These are phyloP conservation scores for Fusarium haematococcum DNA, from an alignment of 2,329 filamentous ascomycete genomes.

Conservation along the genomic window DNA sequence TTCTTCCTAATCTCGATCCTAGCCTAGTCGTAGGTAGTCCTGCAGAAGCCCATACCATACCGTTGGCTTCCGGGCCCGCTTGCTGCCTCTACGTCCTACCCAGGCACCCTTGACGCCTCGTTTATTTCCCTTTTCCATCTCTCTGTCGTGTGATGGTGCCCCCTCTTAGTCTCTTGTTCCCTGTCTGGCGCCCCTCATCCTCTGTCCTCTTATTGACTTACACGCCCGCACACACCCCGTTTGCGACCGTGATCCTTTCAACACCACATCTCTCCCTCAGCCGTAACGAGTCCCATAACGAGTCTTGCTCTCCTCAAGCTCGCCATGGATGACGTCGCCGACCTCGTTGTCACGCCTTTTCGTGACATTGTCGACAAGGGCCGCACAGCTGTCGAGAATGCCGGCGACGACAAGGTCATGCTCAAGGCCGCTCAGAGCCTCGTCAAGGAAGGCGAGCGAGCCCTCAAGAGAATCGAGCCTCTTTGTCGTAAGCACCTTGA, in stretches of 20 bases:
- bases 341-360: slow-evolving; percentile 64
- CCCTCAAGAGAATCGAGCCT: slow-evolving; percentile 63
- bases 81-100: background rate
- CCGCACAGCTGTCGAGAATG: slow-evolving; percentile 60
- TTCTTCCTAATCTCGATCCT: slow-evolving; percentile 7
- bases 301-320: slow-evolving; percentile 1
- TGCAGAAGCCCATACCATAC: slow-evolving; percentile 1
- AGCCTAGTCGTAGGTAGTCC: slow-evolving; percentile 2
- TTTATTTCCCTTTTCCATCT: slow-evolving; percentile 12
- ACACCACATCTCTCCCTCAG: background rate
- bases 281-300: background rate
- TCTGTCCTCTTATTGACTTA: slow-evolving; percentile 43
- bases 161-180: slow-evolving; percentile 18
- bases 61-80: slow-evolving; percentile 3
- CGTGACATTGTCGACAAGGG: slow-evolving; percentile 65
- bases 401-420: slow-evolving; percentile 59
- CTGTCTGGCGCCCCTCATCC: slow-evolving; percentile 21
- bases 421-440: slow-evolving; percentile 61
- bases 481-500: slow-evolving; percentile 61
- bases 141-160: slow-evolving; percentile 36
- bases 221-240: slow-evolving; percentile 34
- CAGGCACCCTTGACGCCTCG: background rate
- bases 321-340: slow-evolving; percentile 55
- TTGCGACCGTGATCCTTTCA: slow-evolving; percentile 12
- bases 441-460: slow-evolving; percentile 61